phyloP scores from a whole-genome alignment of 2,329 filamentous ascomycete species.

The Teratosphaeria nubilosa region DNA sequence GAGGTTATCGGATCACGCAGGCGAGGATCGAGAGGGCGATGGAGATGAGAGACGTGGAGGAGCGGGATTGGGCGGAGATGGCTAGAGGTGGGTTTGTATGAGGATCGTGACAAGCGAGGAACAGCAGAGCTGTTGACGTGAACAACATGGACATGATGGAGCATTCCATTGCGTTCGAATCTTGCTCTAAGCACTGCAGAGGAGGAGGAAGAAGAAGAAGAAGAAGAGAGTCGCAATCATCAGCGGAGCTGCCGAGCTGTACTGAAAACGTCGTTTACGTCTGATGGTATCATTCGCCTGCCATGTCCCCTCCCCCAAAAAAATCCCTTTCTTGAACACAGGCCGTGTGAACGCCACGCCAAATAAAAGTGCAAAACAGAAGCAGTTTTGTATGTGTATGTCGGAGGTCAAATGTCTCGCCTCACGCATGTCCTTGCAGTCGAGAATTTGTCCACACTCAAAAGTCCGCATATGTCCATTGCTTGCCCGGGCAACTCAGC shows the following conservation, averaged over 20 bases:
- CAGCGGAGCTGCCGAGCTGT: background rate
- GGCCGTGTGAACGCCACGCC: background rate
- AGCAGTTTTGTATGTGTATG: background rate
- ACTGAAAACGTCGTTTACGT: background rate
- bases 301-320: background rate
- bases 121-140: too few species aligned
- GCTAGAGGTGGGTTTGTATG: slow-evolving; percentile 4
- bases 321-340: background rate
- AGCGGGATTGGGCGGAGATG: slow-evolving; percentile 19
- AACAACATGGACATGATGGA: background rate
- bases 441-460: background rate
- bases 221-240: background rate
- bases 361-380: background rate
- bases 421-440: background rate
- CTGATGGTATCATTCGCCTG: background rate
- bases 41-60: slow-evolving; percentile 14
- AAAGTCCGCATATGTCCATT: background rate
- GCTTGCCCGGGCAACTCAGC: background rate
- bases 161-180: background rate
- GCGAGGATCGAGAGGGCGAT: slow-evolving; percentile 19
- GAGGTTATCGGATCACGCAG: slow-evolving; percentile 16
- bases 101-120: too few species aligned
- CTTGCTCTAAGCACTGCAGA: background rate
- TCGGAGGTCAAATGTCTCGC: background rate
- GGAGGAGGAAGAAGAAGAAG: background rate